phyloP scores from a whole-genome alignment of 257 asterid genomes.

The Solanum stenotomum region DNA sequence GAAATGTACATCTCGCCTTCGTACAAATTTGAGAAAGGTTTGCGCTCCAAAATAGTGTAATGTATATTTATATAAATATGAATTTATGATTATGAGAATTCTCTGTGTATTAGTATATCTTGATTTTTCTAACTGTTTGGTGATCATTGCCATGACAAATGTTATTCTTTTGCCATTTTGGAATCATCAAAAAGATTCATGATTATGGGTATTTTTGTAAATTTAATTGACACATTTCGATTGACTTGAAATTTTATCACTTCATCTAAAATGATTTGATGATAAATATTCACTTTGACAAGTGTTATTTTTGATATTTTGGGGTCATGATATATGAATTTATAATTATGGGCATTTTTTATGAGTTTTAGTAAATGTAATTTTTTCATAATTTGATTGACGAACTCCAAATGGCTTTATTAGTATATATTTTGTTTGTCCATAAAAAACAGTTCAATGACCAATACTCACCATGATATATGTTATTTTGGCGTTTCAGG shows the following conservation, averaged over 20 bases:
- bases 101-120: not conserved
- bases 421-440: not conserved
- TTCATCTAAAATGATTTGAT: not conserved
- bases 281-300: not conserved
- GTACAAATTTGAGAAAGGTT: not conserved
- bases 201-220: too few species aligned
- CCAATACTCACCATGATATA: not conserved
- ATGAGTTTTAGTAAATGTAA: not conserved
- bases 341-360: not conserved
- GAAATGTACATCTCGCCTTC: not conserved
- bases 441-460: not conserved
- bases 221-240: not conserved
- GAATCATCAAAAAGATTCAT: too few species aligned
- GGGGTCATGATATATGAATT: not conserved
- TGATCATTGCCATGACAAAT: too few species aligned
- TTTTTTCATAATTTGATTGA: not conserved
- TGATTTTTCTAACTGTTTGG: not conserved
- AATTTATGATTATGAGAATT: not conserved
- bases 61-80: too few species aligned
- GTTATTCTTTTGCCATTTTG: too few species aligned
- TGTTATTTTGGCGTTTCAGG: rapidly evolving
- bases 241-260: not conserved
- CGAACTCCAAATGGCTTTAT: not conserved
- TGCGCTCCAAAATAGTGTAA: not conserved
- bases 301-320: not conserved